Evolutionary conservation across 495 filamentous ascomycete species (phyloP).

Genomic region (Podospora tetraspora): DNA sequence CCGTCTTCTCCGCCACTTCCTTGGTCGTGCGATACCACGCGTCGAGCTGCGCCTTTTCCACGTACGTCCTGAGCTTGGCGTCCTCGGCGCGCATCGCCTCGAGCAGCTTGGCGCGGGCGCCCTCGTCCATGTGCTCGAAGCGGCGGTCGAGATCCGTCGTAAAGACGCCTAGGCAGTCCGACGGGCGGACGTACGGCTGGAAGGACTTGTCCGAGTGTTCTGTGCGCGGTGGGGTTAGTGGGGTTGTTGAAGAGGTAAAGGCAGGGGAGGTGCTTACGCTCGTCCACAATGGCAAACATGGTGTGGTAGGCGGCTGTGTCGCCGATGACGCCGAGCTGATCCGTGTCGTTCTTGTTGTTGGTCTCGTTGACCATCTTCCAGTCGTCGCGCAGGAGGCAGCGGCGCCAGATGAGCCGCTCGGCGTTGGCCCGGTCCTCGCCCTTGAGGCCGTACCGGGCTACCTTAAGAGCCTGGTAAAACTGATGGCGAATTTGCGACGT

Average conservation of each 20-base stretch:
- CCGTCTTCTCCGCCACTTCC: conserved; percentile 29
- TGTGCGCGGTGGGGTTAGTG: conserved; percentile 15
- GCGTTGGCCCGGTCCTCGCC: conserved; percentile 49
- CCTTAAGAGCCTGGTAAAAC: conserved; percentile 68
- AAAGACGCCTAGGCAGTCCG: conserved; percentile 49
- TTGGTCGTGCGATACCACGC: conserved; percentile 45
- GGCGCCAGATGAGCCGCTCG: conserved; percentile 75
- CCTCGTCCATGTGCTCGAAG: conserved; percentile 44
- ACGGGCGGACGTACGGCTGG: conserved; percentile 40
- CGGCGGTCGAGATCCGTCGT: conserved; percentile 49
- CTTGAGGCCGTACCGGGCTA: conserved; percentile 53
- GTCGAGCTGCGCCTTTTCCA: conserved; percentile 56
- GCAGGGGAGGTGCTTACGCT: conserved; percentile 35
- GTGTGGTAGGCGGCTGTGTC: conserved; percentile 48
- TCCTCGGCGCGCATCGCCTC: conserved; percentile 55
- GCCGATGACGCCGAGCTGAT: conserved; percentile 41
- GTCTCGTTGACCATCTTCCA: conserved; percentile 60
- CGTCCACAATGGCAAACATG: conserved; percentile 39
- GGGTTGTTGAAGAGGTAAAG: background rate
- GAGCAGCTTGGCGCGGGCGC: conserved; percentile 44
- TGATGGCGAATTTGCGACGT: conserved; percentile 40
- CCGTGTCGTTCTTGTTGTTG: conserved; percentile 45
- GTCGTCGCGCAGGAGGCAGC: conserved; percentile 72
- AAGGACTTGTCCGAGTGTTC: conserved; percentile 32
- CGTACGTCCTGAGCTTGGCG: conserved; percentile 41